Evolutionary conservation across 495 filamentous ascomycete genomes (phyloP).

Genomic region (Jackrogersella multiformis): DNA sequence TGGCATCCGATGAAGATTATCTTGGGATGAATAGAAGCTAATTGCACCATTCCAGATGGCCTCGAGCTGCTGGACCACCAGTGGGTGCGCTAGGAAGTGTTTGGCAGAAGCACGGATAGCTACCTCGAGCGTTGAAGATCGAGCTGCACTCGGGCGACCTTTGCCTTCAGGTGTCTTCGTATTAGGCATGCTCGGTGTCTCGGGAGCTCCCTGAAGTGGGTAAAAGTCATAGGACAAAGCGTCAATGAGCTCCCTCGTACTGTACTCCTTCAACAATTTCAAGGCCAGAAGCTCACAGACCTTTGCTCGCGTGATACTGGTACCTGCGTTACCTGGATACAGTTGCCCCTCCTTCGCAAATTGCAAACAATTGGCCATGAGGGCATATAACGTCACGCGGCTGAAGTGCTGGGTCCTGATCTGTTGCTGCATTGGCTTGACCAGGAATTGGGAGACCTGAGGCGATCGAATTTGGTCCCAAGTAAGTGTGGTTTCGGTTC

Average conservation of each 20-base stretch:
- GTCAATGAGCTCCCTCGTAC: slow-evolving; percentile 86
- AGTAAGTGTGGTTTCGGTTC: slow-evolving; percentile 90
- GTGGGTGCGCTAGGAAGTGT: slow-evolving; percentile 85
- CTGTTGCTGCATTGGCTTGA: slow-evolving; percentile 89
- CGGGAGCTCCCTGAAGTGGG: slow-evolving; percentile 78
- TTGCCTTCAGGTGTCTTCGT: slow-evolving; percentile 39
- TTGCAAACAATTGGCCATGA: slow-evolving; percentile 93
- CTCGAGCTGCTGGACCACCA: slow-evolving; percentile 90
- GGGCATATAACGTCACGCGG: slow-evolving; percentile 83
- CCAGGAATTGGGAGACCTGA: slow-evolving; percentile 92
- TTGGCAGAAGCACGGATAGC: slow-evolving; percentile 91
- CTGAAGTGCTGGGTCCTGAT: slow-evolving; percentile 82
- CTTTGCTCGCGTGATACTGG: slow-evolving; percentile 81
- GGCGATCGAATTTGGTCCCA: slow-evolving; percentile 96
- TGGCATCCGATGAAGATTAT: slow-evolving; percentile 74
- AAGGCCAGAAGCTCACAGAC: slow-evolving; percentile 93
- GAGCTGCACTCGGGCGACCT: slow-evolving; percentile 62
- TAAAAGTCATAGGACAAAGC: slow-evolving; percentile 94
- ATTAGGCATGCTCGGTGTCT: slow-evolving; percentile 57
- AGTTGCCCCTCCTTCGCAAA: slow-evolving; percentile 86
- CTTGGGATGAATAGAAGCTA: slow-evolving; percentile 87
- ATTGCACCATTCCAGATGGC: slow-evolving; percentile 96
- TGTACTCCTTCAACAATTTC: slow-evolving; percentile 87
- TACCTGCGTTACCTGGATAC: slow-evolving; percentile 83
- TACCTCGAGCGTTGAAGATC: slow-evolving; percentile 89